Base-by-base conservation (phyloP, 2,329 filamentous ascomycete species). In the Phyllosticta citriasiana region DNA sequence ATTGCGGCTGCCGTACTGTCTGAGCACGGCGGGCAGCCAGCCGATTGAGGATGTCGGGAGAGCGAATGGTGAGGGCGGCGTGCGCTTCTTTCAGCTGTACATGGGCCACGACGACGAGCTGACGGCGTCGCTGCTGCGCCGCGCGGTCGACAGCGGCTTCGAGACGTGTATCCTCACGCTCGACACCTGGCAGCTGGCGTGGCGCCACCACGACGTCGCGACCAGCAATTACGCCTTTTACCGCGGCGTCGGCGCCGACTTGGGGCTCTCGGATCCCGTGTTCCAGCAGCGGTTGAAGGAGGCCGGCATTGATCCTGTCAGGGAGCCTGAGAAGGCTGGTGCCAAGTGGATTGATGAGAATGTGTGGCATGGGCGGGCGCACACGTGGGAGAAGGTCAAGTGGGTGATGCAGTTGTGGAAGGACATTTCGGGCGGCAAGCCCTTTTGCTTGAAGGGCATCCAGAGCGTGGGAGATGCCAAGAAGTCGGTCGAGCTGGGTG, bases 371-470 rank as follows among this genome's bases (percentile, higher is more conserved):
- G 84, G 84, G 0, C 76, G 80, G 2, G 82, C 83, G 5, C 82
- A 81, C 70, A 79, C 76, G n/a, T 90, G 86, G 87, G 78, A 82
- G 53, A 87, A 88, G 69, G 77, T 89, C 1, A 74, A 78, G 4
- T 89, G 86, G 85, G 68, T 89, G 54, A 82, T 84, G 63, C 74
- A 81, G 67, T 76, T 80, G 24, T 82, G 85, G 76, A 79, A 77
- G 70, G 73, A 77, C 62, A 80, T 83, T 33, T 78, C 73, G 1
- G 80, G 80, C 0, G 77, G 84, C 7, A 79, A 80, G 75, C 84
- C 67, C 65, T 89, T 77, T 74, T 86, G 65, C 56, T 71, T 90
- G 26, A 91, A 90, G 71, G 87, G 87, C 0, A 82, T 91, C n/a
- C 86, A 89, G 74, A 83, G 81, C 14, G 81, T 83, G 0, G 76